Percentiles rank a stretch among this genome's conserved stretches.
Conservation (phyloP, 2,329 filamentous ascomycete genomes). For the Lecanoromycetidae sp. region DNA sequence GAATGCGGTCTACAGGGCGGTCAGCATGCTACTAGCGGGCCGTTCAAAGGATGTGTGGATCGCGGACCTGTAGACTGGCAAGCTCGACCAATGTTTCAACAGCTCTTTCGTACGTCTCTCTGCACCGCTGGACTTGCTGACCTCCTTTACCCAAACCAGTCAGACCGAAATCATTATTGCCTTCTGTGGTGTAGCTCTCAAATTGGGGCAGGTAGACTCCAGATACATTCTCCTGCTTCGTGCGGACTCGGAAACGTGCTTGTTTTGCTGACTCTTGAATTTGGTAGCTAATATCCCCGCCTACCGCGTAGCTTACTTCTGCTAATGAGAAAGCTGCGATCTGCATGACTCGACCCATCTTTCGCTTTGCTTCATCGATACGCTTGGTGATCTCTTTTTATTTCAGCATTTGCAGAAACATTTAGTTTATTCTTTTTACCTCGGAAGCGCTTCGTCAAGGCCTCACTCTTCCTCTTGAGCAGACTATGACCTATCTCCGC, state of each 20-base stretch:
- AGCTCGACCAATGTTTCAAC: constrained; percentile 94
- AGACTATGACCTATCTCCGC: constrained; percentile 84
- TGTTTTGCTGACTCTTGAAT: constrained; percentile 91
- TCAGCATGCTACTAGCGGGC: not conserved
- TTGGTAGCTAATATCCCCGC: constrained; percentile 91
- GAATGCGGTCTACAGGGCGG: constrained; percentile 61
- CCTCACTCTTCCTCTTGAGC: constrained; percentile 95
- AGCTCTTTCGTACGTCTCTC: constrained; percentile 90
- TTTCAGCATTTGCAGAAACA: not conserved
- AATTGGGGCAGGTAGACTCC: constrained; percentile 90
- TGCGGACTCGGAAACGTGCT: constrained; percentile 82
- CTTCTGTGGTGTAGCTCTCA: constrained; percentile 79
- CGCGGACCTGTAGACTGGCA: constrained; percentile 65
- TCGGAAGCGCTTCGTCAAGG: constrained; percentile 94
- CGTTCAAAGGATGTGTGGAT: not conserved
- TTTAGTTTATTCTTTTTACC: constrained; percentile 43
- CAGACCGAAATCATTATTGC: constrained; percentile 88
- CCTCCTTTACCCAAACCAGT: constrained; percentile 94
- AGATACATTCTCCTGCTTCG: constrained; percentile 96
- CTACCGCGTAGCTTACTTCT: constrained; percentile 93
- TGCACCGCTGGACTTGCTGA: constrained; percentile 87
- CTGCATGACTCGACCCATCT: constrained; percentile 99
- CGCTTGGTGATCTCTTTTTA: constrained; percentile 75
- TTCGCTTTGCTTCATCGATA: constrained; percentile 97
- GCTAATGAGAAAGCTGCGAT: constrained; percentile 95